These are phyloP conservation scores for Poteriospumella lacustris DNA, from an alignment of 108 stramenopile species.

Conservation along the genomic window DNA sequence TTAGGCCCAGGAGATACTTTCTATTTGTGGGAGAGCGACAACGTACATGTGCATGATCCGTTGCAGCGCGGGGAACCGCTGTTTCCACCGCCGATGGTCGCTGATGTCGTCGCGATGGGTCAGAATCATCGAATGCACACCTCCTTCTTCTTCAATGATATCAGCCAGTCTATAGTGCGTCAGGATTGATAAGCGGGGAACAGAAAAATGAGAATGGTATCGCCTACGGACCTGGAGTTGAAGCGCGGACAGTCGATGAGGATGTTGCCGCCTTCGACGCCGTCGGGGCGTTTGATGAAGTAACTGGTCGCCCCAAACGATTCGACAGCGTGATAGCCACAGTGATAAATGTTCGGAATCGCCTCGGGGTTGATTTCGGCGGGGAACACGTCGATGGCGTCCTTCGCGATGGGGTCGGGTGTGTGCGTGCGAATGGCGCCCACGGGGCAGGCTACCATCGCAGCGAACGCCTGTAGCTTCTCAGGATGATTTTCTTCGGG, in stretches of 20 bases:
- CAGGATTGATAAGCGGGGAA: background rate
- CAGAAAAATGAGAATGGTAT: background rate
- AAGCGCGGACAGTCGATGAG: conserved; percentile 45
- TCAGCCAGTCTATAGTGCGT: background rate
- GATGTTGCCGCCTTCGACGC: too few relatives aligned
- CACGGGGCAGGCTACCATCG: conserved; percentile 37
- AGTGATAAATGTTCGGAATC: conserved; percentile 39
- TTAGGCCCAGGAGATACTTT: too few relatives aligned
- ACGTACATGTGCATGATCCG: conserved; percentile 41
- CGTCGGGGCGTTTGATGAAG: conserved; percentile 24
- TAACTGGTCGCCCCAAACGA: conserved; percentile 41
- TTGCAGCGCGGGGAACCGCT: conserved; percentile 34
- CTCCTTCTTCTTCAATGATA: conserved; percentile 22
- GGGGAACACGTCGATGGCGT: conserved; percentile 35
- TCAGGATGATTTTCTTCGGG: conserved; percentile 36
- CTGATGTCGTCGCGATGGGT: conserved; percentile 35
- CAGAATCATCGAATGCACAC: conserved; percentile 36
- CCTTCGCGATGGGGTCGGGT: conserved; percentile 38
- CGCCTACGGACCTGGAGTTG: conserved; percentile 27
- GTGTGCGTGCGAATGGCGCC: conserved; percentile 32
- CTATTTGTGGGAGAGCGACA: too few relatives aligned
- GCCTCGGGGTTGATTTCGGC: conserved; percentile 30
- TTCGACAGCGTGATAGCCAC: conserved; percentile 37
- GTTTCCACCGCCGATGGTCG: conserved; percentile 33
- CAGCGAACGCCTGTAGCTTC: conserved; percentile 34